phyloP scores from a whole-genome alignment of 257 asterid species.

The Thymus mandschuricus region DNA sequence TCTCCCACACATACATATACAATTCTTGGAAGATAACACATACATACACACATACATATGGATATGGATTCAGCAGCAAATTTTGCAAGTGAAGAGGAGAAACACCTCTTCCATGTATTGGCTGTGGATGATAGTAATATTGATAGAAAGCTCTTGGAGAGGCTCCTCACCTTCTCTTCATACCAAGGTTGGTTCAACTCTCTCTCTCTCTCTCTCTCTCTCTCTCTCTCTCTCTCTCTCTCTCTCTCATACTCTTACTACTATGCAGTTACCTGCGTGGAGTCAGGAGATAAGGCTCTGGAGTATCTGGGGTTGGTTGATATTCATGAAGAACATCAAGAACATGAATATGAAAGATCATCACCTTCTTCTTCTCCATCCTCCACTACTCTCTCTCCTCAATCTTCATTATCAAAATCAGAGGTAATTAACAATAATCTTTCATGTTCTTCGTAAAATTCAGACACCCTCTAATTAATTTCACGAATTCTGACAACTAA shows the following conservation, averaged over 20 bases:
- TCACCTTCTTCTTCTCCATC: constrained; percentile 21
- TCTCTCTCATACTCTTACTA: no score
- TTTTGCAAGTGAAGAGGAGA: constrained; percentile 9
- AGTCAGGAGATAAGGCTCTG: constrained; percentile 67
- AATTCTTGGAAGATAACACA: constrained; percentile 18
- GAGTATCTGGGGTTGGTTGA: constrained; percentile 56
- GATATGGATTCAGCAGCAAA: constrained; percentile 31
- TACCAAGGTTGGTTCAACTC: constrained; percentile 48
- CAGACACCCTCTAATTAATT: no score
- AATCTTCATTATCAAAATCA: constrained; percentile 39
- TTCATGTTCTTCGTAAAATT: no score
- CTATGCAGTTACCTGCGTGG: constrained; percentile 66
- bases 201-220: constrained; percentile 19
- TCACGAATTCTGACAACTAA: no score
- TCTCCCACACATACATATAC: no score
- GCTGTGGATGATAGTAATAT: constrained; percentile 62
- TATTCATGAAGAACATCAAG: constrained; percentile 26
- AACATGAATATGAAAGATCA: constrained; percentile 29
- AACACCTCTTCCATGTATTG: constrained; percentile 54
- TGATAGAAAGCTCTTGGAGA: constrained; percentile 60
- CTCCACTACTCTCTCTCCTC: constrained; percentile 28
- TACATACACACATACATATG: constrained; percentile 27
- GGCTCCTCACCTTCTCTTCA: constrained; percentile 58
- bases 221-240: background rate
- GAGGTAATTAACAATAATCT: constrained; percentile 33